Evolutionary conservation across 1,284 basidiomycete species (phyloP).

Genomic region (Apiotrichum porosum): DNA sequence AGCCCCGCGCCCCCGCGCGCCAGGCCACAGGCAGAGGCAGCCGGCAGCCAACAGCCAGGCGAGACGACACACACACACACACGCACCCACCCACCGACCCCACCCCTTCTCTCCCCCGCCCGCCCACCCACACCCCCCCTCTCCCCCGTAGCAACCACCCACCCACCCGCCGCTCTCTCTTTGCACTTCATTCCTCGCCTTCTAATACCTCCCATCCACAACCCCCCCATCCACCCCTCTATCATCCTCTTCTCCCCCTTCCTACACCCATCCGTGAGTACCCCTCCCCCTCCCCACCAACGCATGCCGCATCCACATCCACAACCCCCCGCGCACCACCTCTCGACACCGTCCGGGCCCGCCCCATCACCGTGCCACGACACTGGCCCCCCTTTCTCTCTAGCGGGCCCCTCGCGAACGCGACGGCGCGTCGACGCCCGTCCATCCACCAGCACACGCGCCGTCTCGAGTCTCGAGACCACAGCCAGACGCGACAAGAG

Average conservation of each 20-base stretch:
- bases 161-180: background rate
- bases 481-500: too few relatives aligned
- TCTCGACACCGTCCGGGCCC: too few relatives aligned
- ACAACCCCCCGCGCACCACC: too few relatives aligned
- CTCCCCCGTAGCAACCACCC: background rate
- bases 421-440: too few relatives aligned
- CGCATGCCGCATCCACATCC: background rate
- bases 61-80: background rate
- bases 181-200: slow-evolving; percentile 1
- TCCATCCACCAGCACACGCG: too few relatives aligned
- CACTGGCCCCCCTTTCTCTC: too few relatives aligned
- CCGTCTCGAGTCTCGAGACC: too few relatives aligned
- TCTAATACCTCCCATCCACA: background rate
- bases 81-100: background rate
- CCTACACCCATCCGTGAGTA: background rate
- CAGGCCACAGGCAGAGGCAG: background rate
- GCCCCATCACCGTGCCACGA: too few relatives aligned
- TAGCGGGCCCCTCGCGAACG: too few relatives aligned
- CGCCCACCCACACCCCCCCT: background rate
- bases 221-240: background rate
- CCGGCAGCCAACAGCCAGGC: background rate
- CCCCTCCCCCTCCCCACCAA: background rate
- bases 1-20: background rate
- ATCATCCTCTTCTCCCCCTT: background rate
- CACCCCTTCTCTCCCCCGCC: background rate